These are phyloP conservation scores for Athelia psychrophila DNA, from an alignment of 1,284 basidiomycete genomes.

Conservation along the genomic window DNA sequence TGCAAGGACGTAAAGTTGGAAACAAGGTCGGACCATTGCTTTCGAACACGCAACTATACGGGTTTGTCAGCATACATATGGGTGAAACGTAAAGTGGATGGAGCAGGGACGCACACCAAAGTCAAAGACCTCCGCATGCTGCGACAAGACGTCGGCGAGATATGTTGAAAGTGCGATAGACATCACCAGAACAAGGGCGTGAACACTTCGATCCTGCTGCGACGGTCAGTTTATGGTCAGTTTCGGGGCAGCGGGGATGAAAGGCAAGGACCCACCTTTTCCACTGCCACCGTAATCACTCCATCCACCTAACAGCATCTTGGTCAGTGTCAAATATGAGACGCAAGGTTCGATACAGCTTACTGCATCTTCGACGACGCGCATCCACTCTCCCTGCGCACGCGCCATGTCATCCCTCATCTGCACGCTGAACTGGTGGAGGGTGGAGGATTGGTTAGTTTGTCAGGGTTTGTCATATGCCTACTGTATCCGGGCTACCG, in stretches of 20 bases:
- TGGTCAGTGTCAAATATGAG: neutral
- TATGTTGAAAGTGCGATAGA: neutral
- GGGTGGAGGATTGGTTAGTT: too few species aligned
- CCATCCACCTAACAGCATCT: neutral
- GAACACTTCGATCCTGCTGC: neutral
- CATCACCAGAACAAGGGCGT: neutral
- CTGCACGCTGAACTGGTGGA: neutral
- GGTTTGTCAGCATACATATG: neutral
- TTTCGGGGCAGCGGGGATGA: neutral
- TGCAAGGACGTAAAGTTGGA: neutral
- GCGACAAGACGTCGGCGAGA: neutral
- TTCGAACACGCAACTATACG: neutral
- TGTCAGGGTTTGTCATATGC: too few species aligned
- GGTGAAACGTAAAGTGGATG: neutral
- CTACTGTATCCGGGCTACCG: too few species aligned
- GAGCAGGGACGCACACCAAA: neutral
- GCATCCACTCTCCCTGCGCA: too few species aligned
- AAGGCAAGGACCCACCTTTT: neutral
- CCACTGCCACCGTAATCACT: neutral
- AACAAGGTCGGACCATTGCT: neutral
- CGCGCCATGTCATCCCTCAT: neutral
- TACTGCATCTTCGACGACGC: neutral
- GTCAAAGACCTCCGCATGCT: neutral
- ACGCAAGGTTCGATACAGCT: neutral
- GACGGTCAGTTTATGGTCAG: neutral